phyloP scores from a whole-genome alignment of 73 alveolate genomes.

The Paramecium tetraurelia region DNA sequence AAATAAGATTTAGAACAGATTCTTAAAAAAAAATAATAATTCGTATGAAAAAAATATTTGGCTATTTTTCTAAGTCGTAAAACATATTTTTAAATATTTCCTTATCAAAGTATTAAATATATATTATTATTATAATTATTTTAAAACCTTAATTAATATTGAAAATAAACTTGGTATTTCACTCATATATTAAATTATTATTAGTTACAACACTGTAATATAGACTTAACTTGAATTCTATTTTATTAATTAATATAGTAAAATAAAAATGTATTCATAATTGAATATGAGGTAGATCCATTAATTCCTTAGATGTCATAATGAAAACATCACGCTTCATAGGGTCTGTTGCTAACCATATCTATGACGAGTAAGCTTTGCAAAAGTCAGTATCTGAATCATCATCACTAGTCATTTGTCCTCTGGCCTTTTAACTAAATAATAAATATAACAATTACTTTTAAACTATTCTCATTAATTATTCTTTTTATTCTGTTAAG shows the following conservation, averaged over 20 bases:
- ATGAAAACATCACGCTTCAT: neutral
- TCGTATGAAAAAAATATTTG: neutral
- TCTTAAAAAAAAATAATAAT: neutral
- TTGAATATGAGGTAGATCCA: neutral
- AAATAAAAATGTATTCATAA: conserved; percentile 2
- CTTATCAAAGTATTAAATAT: neutral
- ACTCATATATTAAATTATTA: too few relatives aligned
- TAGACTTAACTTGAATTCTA: neutral
- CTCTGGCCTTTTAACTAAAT: conserved; percentile 23
- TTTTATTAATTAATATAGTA: neutral
- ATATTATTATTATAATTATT: too few relatives aligned
- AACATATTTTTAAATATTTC: neutral
- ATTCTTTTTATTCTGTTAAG: conserved; percentile 19
- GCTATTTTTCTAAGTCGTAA: neutral
- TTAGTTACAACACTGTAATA: neutral
- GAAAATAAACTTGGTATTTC: too few relatives aligned
- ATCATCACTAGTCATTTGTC: conserved; percentile 5
- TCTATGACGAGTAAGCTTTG: neutral
- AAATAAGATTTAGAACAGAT: neutral
- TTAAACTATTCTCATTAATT: conserved; percentile 11
- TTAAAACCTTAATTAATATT: too few relatives aligned
- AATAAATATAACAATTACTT: neutral
- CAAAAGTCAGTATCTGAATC: neutral
- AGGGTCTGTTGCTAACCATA: conserved; percentile 47
- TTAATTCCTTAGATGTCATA: conserved; percentile 14